phyloP scores from a whole-genome alignment of 805 yeast species.

The Nadsonia fulvescens region DNA sequence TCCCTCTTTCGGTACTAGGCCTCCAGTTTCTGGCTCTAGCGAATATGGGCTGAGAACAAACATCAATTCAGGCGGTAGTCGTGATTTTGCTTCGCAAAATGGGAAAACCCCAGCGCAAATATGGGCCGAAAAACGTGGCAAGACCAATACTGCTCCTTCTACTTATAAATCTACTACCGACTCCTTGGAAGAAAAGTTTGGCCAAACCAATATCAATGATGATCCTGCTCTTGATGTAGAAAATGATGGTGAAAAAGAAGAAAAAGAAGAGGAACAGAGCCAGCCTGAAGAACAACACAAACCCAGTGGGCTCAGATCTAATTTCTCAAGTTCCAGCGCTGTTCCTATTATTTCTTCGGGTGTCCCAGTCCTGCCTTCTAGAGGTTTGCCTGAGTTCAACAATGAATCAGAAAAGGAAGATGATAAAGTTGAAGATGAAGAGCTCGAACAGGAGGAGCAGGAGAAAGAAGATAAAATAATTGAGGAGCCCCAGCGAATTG shows the following conservation, averaged over 20 bases:
- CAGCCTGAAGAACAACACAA: too few species aligned
- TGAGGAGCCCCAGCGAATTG: too few species aligned
- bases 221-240: constrained; percentile 15
- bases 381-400: constrained; percentile 9
- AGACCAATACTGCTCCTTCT: constrained; percentile 19
- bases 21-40: constrained; percentile 21
- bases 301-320: too few species aligned
- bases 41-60: constrained; percentile 6
- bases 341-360: too few species aligned
- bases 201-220: constrained; percentile 14
- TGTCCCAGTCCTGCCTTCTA: too few species aligned
- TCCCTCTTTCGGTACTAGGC: constrained; percentile 4
- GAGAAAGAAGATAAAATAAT: too few species aligned
- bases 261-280: constrained; percentile 5
- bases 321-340: too few species aligned
- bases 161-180: constrained; percentile 12
- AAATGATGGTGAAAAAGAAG: constrained; percentile 11
- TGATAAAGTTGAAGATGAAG: constrained; percentile 9
- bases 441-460: constrained; percentile 12
- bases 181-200: constrained; percentile 9
- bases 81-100: constrained; percentile 41
- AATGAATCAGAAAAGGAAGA: constrained; percentile 10
- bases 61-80: constrained; percentile 29
- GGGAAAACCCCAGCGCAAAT: constrained; percentile 90
- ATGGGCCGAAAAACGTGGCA: constrained; percentile 85